These are phyloP conservation scores for Microcera coccophila DNA, from an alignment of 2,329 filamentous ascomycete species.

Conservation along the genomic window DNA sequence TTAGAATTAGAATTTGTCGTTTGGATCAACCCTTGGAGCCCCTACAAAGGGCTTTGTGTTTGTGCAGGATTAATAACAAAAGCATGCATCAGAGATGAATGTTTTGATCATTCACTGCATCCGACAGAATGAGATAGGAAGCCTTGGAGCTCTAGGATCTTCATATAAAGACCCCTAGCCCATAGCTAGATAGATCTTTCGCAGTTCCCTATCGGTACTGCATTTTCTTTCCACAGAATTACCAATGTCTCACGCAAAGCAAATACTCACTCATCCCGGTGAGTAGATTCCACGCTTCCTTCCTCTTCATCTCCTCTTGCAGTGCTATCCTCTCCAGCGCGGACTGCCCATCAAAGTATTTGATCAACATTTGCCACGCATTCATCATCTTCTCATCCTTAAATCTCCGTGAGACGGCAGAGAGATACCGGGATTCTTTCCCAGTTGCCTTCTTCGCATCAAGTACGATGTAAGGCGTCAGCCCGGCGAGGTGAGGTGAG, in stretches of 20 bases:
- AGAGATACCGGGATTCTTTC: conserved; percentile 69
- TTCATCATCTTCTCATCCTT: conserved; percentile 56
- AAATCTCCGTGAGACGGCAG: conserved; percentile 55
- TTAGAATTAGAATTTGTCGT: too few species aligned
- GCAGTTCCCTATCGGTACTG: background rate
- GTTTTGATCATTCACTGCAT: too few species aligned
- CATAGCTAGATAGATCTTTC: conserved; percentile 11
- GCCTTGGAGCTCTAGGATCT: background rate
- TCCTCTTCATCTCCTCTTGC: conserved; percentile 82
- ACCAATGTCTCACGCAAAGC: conserved; percentile 68
- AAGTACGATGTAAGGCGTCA: conserved; percentile 65
- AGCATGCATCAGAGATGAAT: too few species aligned
- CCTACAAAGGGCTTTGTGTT: too few species aligned
- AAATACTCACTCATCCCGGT: conserved; percentile 65
- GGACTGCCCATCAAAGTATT: conserved; percentile 83
- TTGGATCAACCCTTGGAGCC: too few species aligned
- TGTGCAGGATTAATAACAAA: too few species aligned
- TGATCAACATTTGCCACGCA: conserved; percentile 70
- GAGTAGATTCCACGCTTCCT: conserved; percentile 68
- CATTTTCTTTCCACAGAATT: too few species aligned
- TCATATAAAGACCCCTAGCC: background rate
- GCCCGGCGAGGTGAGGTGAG: conserved; percentile 53
- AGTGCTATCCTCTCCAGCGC: conserved; percentile 82
- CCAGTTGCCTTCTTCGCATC: conserved; percentile 76
- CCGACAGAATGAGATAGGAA: background rate